Base-by-base conservation (phyloP, 495 filamentous ascomycete genomes). In the Neurospora sp. region DNA sequence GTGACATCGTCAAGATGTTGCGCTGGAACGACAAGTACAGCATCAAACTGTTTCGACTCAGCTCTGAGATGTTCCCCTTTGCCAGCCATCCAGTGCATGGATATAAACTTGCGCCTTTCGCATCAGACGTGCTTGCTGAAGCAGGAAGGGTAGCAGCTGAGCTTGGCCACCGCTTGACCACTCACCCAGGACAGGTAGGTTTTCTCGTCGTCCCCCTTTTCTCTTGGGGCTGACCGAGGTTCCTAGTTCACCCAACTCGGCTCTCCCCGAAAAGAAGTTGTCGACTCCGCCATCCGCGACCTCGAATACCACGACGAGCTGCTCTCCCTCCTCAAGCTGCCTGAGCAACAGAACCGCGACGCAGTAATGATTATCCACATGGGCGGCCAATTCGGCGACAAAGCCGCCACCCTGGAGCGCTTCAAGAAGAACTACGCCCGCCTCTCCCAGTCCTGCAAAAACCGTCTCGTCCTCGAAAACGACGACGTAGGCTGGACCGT, bases 51-150 rank as follows among this genome's bases (percentile, higher is more conserved):
- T 87, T 98, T 86, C 90, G 95, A 4, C 85, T 98, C 22, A 95
- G 92, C 75, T 96, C 92, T 75, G 96, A 97, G 78, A 97, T 97
- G 93, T 98, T 98, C 73, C 96, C 95, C 1, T 98, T 98, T 79
- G 94, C 96, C 0, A 95, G 91, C 69, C 94, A 98, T 75, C 85
- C 86, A 37, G 91, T 91, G 72, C 94, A 97, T 75, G 96, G 94
- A 0, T 99, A 98, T 78, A 92, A 90, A 74, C 85, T 98, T 12
- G 91, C 91, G 0, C 92, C 92, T 0, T 98, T 99, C 79, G 96
- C 96, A 1, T 88, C 89, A 0, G 89, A 94, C 68, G 89, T 89
- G 1, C 85, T 98, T 4, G 90, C 85, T 4, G 89, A 96, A 70
- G 93, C 88, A 8, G 96, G 96, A 0, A 90, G 83, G 76, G 88